A percentile compares a stretch with the other conserved stretches of the same genome.
Conservation (phyloP, 2,329 filamentous ascomycete species). For the Atkinsonella texensis region DNA sequence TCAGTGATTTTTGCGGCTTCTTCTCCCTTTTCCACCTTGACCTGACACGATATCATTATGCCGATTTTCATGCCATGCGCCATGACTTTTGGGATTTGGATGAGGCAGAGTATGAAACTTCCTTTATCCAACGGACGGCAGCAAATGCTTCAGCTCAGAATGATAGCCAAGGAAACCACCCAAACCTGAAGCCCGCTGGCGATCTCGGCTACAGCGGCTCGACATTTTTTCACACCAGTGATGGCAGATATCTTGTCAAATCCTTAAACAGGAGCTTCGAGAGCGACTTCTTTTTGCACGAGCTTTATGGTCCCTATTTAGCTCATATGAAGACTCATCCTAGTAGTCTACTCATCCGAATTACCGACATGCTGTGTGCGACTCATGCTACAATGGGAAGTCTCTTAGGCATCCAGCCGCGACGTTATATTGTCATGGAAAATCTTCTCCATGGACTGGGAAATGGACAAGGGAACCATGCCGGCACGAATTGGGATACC, state of each 20-base stretch:
- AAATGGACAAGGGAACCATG: constrained; percentile 24
- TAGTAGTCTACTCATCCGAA: constrained; percentile 53
- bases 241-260: constrained; percentile 59
- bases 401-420: constrained; percentile 47
- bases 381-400: constrained; percentile 45
- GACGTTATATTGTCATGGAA: constrained; percentile 69
- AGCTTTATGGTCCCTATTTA: constrained; percentile 53
- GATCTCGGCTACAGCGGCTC: constrained; percentile 66
- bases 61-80: constrained; percentile 3
- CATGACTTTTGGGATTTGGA: constrained; percentile 5
- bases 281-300: constrained; percentile 55
- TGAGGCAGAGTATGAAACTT: constrained; percentile 1
- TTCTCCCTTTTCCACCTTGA: constrained; percentile 1
- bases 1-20: background rate
- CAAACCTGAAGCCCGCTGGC: constrained; percentile 35
- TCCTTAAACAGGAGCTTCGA: constrained; percentile 59
- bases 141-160: background rate
- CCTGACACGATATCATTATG: background rate
- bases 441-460: constrained; percentile 53
- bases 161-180: constrained; percentile 18
- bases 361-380: constrained; percentile 55
- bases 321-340: constrained; percentile 49
- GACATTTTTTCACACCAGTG: constrained; percentile 57
- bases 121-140: background rate
- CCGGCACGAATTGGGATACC: constrained; percentile 45